Conservation (phyloP, 108 stramenopile genomes). For the Nitzschia sp. region DNA sequence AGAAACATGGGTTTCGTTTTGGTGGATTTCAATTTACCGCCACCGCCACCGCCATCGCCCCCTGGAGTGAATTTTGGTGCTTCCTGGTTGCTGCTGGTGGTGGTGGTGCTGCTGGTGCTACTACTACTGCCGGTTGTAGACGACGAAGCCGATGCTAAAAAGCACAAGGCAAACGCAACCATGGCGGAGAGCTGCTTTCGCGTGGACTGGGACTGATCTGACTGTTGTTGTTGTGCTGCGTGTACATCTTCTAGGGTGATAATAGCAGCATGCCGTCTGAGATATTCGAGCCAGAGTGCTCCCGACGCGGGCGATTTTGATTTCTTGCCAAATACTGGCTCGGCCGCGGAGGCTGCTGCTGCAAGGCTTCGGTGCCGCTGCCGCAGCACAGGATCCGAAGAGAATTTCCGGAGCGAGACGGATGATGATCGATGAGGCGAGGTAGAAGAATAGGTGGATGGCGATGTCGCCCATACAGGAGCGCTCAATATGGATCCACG, state of each 20-base stretch:
- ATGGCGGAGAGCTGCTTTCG: constrained; percentile 1
- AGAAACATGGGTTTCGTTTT: constrained; percentile 6
- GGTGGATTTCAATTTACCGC: background rate
- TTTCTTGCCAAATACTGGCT: too few species aligned
- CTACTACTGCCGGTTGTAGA: background rate
- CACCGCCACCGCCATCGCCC: constrained; percentile 22
- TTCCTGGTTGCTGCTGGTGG: background rate
- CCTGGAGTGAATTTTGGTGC: too few species aligned
- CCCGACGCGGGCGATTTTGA: background rate
- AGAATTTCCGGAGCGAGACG: background rate
- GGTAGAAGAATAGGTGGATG: background rate
- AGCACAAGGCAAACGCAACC: constrained; percentile 7
- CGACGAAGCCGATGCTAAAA: constrained; percentile 11
- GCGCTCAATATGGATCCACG: background rate
- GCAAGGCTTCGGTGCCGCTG: too few species aligned
- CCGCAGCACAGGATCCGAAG: background rate
- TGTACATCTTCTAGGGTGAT: background rate
- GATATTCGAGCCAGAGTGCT: background rate
- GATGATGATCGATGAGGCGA: background rate
- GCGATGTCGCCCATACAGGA: background rate
- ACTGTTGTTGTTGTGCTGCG: too few species aligned
- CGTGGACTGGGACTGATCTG: background rate
- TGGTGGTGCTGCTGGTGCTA: background rate
- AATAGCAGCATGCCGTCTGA: background rate
- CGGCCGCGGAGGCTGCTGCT: too few species aligned